These are phyloP conservation scores for Solanum phureja DNA, from an alignment of 257 asterid genomes.

Conservation along the genomic window DNA sequence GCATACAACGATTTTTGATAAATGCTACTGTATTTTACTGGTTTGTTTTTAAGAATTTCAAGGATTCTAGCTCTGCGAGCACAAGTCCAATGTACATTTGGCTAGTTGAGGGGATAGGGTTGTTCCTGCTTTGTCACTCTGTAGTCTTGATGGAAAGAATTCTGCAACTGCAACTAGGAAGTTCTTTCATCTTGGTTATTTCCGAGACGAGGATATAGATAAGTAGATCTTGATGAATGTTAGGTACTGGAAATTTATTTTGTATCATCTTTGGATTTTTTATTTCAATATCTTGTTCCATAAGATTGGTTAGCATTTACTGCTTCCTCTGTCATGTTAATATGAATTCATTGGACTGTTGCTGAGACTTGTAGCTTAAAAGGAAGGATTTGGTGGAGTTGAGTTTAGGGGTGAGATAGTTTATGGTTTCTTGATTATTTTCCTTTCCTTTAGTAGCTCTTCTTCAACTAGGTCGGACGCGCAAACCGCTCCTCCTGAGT, in stretches of 20 bases:
- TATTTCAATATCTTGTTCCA: not conserved
- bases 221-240: not conserved
- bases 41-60: not conserved
- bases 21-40: not conserved
- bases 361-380: not conserved
- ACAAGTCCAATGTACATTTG: not conserved
- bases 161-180: not conserved
- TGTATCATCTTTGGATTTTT: not conserved
- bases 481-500: not conserved
- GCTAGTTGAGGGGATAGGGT: not conserved
- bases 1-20: not conserved
- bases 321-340: not conserved
- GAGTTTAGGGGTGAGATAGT: not conserved
- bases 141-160: not conserved
- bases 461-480: not conserved
- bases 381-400: not conserved
- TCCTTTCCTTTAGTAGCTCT: not conserved
- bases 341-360: not conserved
- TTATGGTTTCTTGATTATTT: not conserved
- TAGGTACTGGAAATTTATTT: not conserved
- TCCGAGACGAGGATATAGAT: not conserved
- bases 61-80: not conserved
- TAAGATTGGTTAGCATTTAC: not conserved
- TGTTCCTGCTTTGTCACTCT: not conserved
- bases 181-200: not conserved